Conservation (phyloP, 2,329 filamentous ascomycete species). For the Diaporthe citrichinensis region DNA sequence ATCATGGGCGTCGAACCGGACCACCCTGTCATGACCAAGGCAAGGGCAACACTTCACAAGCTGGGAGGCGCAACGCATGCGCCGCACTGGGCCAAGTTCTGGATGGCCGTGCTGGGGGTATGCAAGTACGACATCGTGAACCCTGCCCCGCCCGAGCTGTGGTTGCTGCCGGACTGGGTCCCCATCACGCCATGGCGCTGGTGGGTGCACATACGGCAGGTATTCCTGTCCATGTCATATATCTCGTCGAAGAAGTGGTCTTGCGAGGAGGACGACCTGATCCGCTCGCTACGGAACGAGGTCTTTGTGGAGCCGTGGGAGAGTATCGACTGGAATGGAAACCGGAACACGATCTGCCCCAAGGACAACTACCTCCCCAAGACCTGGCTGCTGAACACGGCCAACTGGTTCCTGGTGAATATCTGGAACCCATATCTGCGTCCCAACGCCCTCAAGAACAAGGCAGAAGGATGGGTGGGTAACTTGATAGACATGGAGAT, state of each 20-base stretch:
- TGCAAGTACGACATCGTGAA: constrained; percentile 94
- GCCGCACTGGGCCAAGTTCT: constrained; percentile 98
- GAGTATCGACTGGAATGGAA: constrained; percentile 80
- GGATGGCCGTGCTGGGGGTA: constrained; percentile 88
- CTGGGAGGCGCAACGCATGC: constrained; percentile 86
- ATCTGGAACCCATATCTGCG: constrained; percentile 87
- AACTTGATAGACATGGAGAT: constrained; percentile 92
- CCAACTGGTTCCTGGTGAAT: constrained; percentile 84
- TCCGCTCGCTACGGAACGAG: constrained; percentile 81
- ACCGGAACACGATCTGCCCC: constrained; percentile 86
- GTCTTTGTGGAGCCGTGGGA: constrained; percentile 85
- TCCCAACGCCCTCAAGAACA: constrained; percentile 72
- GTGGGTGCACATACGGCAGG: constrained; percentile 99
- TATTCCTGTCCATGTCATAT: constrained; percentile 94
- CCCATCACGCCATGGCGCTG: constrained; percentile 93
- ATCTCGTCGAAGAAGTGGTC: constrained; percentile 88
- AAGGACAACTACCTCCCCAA: constrained; percentile 96
- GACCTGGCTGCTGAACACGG: constrained; percentile 81
- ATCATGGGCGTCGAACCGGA: constrained; percentile 87
- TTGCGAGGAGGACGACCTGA: constrained; percentile 81
- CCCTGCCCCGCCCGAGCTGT: constrained; percentile 92
- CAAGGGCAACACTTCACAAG: constrained; percentile 84
- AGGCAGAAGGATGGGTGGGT: constrained; percentile 85
- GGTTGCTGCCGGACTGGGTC: constrained; percentile 92
- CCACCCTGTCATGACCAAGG: constrained; percentile 87